Conservation (phyloP, 805 yeast genomes). For the Candida namnaoensis region DNA sequence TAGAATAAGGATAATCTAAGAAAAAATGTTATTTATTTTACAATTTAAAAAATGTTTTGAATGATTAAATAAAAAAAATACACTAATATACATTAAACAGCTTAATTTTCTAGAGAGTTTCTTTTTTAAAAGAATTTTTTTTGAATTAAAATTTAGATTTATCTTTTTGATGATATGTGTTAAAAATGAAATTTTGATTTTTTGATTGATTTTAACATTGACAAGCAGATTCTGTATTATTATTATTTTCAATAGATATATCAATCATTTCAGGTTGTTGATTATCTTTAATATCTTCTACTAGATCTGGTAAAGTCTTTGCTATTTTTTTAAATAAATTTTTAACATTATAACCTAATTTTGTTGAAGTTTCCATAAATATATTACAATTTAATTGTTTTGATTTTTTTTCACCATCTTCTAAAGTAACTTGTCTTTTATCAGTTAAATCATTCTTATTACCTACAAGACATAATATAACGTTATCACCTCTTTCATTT, state of each 20-base stretch:
- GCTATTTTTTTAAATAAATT: constrained; percentile 85
- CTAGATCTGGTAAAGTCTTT: constrained; percentile 72
- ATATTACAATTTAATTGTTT: constrained; percentile 65
- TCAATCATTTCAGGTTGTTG: constrained; percentile 17
- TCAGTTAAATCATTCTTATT: constrained; percentile 80
- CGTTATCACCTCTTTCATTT: constrained; percentile 87
- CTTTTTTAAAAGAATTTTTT: too few relatives aligned
- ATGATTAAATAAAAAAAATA: too few relatives aligned
- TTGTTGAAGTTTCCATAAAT: constrained; percentile 89
- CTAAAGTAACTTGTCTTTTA: constrained; percentile 71
- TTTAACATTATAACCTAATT: constrained; percentile 91
- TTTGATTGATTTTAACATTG: constrained; percentile 10
- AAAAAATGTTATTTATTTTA: too few relatives aligned
- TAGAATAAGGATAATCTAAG: too few relatives aligned
- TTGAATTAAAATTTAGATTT: too few relatives aligned
- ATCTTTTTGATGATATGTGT: too few relatives aligned
- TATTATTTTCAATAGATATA: constrained; percentile 12
- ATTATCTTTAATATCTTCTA: constrained; percentile 30
- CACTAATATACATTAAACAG: too few relatives aligned
- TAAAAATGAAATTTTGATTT: too few relatives aligned
- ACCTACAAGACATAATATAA: constrained; percentile 84
- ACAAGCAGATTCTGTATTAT: constrained; percentile 13
- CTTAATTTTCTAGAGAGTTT: too few relatives aligned
- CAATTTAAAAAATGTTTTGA: too few relatives aligned
- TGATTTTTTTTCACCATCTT: constrained; percentile 79